A percentile compares a stretch with the other conserved stretches of the same genome.
These are phyloP conservation scores for Solanum boliviense DNA, from an alignment of 257 asterid species.

Conservation along the genomic window DNA sequence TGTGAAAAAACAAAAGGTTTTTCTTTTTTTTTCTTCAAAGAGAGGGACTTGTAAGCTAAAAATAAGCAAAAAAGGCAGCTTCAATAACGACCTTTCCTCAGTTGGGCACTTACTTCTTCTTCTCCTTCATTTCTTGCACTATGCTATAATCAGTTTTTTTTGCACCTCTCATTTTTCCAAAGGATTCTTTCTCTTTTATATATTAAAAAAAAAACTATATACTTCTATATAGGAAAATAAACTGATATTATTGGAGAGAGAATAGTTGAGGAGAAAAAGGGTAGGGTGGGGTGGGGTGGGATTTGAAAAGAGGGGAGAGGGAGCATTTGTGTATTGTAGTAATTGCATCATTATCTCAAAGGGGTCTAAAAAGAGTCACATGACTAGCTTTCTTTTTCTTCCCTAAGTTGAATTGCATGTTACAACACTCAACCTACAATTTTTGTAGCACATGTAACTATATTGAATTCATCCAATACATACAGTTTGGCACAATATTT, in stretches of 20 bases:
- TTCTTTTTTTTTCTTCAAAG: background rate
- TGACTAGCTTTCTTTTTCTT: background rate
- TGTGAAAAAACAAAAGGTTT: background rate
- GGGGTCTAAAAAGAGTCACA: background rate
- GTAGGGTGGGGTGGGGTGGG: background rate
- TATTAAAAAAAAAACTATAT: background rate
- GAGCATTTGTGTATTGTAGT: background rate
- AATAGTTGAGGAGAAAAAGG: background rate
- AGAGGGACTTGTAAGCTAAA: background rate
- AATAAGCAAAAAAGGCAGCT: background rate
- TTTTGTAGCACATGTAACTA: background rate
- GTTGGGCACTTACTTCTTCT: background rate
- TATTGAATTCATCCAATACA: background rate
- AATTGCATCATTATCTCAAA: background rate
- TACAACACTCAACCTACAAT: background rate
- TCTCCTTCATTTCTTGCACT: background rate
- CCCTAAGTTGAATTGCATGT: background rate
- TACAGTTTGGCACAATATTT: background rate
- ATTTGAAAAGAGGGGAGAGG: background rate
- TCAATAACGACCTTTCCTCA: background rate
- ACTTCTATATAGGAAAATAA: background rate
- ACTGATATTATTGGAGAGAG: constrained; percentile 1
- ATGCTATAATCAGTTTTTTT: background rate
- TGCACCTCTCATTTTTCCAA: background rate
- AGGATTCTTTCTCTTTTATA: background rate